Percentiles rank a stretch among this genome's conserved stretches.
These are phyloP conservation scores for Astraeus odoratus DNA, from an alignment of 768 basidiomycete genomes.

Conservation along the genomic window DNA sequence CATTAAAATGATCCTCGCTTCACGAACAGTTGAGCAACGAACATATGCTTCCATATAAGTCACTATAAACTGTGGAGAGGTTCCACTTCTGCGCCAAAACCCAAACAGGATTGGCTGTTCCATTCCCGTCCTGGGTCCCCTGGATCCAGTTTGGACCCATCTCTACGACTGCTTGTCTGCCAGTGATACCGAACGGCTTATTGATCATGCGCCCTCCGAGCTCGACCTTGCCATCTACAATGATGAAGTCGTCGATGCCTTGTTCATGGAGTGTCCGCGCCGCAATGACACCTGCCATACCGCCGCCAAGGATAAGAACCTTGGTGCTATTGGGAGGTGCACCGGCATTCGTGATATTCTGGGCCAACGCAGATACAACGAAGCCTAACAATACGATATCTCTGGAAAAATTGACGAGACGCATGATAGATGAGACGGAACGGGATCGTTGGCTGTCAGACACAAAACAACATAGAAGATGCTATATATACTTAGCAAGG, in stretches of 20 bases:
- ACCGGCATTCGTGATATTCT: constrained; percentile 2
- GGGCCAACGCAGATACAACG: constrained; percentile 3
- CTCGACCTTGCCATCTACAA: constrained; percentile 52
- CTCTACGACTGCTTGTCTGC: constrained; percentile 41
- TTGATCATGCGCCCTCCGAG: constrained; percentile 58
- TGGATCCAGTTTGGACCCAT: constrained; percentile 59
- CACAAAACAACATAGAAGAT: no score
- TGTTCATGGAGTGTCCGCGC: constrained; percentile 50
- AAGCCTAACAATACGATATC: constrained; percentile 5
- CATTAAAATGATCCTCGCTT: neutral
- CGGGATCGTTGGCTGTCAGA: neutral
- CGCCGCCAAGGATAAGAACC: constrained; percentile 60
- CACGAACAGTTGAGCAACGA: neutral
- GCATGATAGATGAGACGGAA: constrained; percentile 10
- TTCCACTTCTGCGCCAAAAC: constrained; percentile 49
- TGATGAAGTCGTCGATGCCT: constrained; percentile 50
- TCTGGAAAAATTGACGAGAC: neutral
- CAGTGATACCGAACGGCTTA: constrained; percentile 34
- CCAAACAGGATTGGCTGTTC: constrained; percentile 55
- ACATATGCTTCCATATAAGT: constrained; percentile 10
- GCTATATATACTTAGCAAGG: neutral
- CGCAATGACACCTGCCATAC: constrained; percentile 58
- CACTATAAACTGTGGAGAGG: constrained; percentile 38
- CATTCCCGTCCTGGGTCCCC: constrained; percentile 41
- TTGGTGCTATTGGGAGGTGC: constrained; percentile 15